Evolutionary conservation across 257 asterid genomes (phyloP), one percentile per base, ranked within the genome.

Genomic region (Asclepias syriaca): DNA sequence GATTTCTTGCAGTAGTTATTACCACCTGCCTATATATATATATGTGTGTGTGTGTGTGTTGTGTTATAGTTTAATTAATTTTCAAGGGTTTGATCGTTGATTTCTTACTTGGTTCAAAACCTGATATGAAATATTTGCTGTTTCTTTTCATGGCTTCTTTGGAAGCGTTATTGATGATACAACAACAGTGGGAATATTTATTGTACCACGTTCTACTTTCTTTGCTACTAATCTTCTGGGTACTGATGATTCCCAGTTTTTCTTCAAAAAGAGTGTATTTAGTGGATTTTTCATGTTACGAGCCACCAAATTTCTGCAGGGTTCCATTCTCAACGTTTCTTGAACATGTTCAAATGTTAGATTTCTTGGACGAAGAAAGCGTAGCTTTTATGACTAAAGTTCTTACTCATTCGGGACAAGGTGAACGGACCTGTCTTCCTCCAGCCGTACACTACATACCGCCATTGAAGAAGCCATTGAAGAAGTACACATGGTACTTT

Each of bases 391-490:
- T 93, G 84, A 40, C 86, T 0, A 89, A 89, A 75, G 78, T 93
- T 60, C 77, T 93, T 34, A 65, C 73, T 8, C 85, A 80, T 0
- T 93, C 98, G 0, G 98, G 96, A 0, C 88, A 83, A 7, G 82
- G 98, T 22, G 87, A 88, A 14, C 72, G 69, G 8, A 93, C 97
- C 1, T 91, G 85, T 45, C 83, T 91, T n/a, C 97, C 98, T 5
- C 98, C 96, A 6, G 85, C 88, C 19, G 8, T 93, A 9, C 87
- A 82, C 69, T 76, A 68, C 60, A 86, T 93, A 75, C 98, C 98
- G 0, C 96, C 96, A n/a, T n/a, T 58, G 19, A 69, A 48, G 96
- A 91, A 59, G 90, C 98, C 72, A 73, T 72, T 0, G 13, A 65
- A 21, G 98, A 93, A 73, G 87, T 71, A 22, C 88, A 77, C 74